Conservation (phyloP, 345 rosid species). For the Aegle marmelos region DNA sequence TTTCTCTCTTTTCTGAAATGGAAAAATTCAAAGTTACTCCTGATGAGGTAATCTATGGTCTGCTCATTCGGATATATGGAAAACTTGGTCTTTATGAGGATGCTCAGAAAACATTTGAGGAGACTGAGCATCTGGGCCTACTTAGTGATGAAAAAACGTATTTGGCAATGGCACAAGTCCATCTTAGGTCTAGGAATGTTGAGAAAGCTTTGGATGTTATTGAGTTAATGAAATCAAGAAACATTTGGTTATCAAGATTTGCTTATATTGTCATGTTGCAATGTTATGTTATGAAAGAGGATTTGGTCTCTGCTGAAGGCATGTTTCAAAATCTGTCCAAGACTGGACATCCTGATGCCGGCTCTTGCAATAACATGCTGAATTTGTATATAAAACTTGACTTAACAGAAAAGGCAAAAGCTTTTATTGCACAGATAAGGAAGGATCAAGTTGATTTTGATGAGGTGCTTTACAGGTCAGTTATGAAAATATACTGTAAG, state of each 20-base stretch:
- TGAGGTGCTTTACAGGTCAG: constrained; percentile 55
- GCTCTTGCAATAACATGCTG: constrained; percentile 79
- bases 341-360: constrained; percentile 71
- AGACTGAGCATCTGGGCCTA: constrained; percentile 52
- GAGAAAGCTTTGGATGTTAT: constrained; percentile 62
- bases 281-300: constrained; percentile 64
- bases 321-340: constrained; percentile 62
- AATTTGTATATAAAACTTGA: constrained; percentile 51
- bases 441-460: constrained; percentile 50
- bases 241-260: constrained; percentile 69
- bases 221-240: constrained; percentile 64
- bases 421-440: constrained; percentile 50
- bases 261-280: constrained; percentile 78
- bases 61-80: constrained; percentile 87
- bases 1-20: constrained; percentile 85
- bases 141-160: constrained; percentile 82
- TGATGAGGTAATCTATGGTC: constrained; percentile 89
- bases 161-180: constrained; percentile 89
- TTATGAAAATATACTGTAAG: constrained; percentile 51
- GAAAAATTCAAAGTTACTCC: constrained; percentile 50
- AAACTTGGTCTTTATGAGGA: constrained; percentile 83
- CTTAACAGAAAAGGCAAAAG: constrained; percentile 52
- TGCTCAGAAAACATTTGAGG: constrained; percentile 68
- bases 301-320: constrained; percentile 68
- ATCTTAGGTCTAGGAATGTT: constrained; percentile 58